Base-by-base conservation (phyloP, 306 rosid genomes). In the Rosa chinensis region DNA sequence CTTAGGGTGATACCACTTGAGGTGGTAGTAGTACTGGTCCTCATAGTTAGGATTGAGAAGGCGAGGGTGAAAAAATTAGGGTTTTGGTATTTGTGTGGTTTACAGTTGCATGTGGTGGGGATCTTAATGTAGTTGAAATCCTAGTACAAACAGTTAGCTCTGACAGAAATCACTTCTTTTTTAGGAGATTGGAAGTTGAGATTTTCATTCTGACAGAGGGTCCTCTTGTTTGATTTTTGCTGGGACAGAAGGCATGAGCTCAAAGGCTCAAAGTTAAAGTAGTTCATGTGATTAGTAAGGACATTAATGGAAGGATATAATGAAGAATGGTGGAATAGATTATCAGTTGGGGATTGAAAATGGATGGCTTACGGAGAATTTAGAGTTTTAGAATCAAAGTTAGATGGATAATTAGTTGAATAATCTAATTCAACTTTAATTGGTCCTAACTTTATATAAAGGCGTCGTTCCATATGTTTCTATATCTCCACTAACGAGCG, bases 311-410 rank as follows among this genome's bases (percentile, higher is more conserved):
- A 28, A 62, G 42, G 68, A 28, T 62, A 62, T 62, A 62, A 62
- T 28, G 68, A 28, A 12, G 68, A 12, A 28, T 23, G 40, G 68
- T 62, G 68, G 68, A 62, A 25, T 2, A 62, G 68, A 62, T 28
- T 62, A 62, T 62, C 68, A 62, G 8, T 62, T 28, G 79, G 67
- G 77, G 84, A 82, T 84, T 76, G 82, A 45, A 53, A 76, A 59
- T 76, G 89, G 85, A 79, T 69, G 87, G 68, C 83, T 53, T 47
- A 74, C 45, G 75, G 78, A 53, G 66, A 70, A 68, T 77, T 78
- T 73, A 23, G 78, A 73, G 47, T 62, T 79, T 58, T 59, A 68
- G 74, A 81, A 84, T 73, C 77, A 71, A 78, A 21, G 55, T 70
- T 49, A 58, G 48, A 16, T 70, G 13, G 4, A 50, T 56, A 11